Evolutionary conservation across 768 basidiomycete species (phyloP).

Genomic region (Tephrocybe rancida): DNA sequence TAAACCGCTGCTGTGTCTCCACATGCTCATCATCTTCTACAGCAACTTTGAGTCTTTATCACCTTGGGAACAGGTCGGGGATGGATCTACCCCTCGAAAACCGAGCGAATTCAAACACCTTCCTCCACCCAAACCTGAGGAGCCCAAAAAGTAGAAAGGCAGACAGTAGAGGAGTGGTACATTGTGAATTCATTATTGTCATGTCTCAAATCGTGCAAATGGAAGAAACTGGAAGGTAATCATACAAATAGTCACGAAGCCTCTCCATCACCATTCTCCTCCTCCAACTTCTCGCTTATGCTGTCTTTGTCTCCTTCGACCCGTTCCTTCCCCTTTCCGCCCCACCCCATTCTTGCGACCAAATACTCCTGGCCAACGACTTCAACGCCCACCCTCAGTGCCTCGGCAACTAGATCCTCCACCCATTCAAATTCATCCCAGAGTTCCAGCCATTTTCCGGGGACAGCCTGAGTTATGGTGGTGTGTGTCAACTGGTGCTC

Average conservation of each 20-base stretch:
- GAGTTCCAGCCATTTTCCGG: conserved; percentile 82
- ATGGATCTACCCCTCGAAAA: conserved; percentile 46
- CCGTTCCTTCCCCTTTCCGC: conserved; percentile 25
- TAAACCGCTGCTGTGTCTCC: not conserved
- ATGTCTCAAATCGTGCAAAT: conserved; percentile 8
- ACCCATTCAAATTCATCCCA: conserved; percentile 97
- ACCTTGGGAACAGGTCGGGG: conserved; percentile 96
- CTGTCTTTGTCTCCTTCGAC: conserved; percentile 16
- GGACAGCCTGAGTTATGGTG: conserved; percentile 82
- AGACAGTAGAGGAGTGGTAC: not conserved
- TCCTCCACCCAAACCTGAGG: conserved; percentile 75
- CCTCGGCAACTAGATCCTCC: conserved; percentile 91
- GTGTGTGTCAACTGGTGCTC: conserved; percentile 74
- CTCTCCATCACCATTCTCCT: conserved; percentile 20
- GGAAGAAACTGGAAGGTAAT: conserved; percentile 4
- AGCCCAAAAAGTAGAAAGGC: conserved; percentile 71
- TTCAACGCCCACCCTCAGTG: conserved; percentile 82
- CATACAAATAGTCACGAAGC: conserved; percentile 38
- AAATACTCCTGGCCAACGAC: conserved; percentile 92
- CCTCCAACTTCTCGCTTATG: conserved; percentile 12
- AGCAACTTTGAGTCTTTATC: conserved; percentile 94
- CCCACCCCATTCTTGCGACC: conserved; percentile 86
- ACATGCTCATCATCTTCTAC: conserved; percentile 1
- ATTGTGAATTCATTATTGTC: conserved; percentile 13
- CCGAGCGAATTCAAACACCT: conserved; percentile 79